Conservation (phyloP, 1,284 basidiomycete genomes). For the Apiotrichum sp. region DNA sequence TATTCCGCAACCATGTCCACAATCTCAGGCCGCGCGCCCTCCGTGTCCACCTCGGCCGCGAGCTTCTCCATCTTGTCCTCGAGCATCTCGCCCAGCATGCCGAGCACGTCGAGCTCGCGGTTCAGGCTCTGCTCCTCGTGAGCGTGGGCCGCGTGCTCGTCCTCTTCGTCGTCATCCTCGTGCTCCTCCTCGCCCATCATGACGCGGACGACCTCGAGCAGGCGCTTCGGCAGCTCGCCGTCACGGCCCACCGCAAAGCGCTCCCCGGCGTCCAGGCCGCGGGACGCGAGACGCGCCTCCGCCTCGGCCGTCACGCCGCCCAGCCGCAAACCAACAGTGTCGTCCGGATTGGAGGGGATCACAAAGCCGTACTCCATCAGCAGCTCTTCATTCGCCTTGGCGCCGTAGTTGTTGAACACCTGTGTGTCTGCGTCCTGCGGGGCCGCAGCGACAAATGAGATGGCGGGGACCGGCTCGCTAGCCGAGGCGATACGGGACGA, state of each 20-base stretch:
- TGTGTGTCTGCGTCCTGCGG: slow-evolving; percentile 52
- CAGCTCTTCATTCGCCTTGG: slow-evolving; percentile 69
- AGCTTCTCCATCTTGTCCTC: slow-evolving; percentile 55
- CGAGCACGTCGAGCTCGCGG: slow-evolving; percentile 52
- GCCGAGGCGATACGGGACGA: slow-evolving; percentile 49
- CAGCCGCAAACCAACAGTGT: slow-evolving; percentile 71
- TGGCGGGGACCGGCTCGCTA: slow-evolving; percentile 17
- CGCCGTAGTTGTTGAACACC: slow-evolving; percentile 69
- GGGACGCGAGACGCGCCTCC: slow-evolving; percentile 18
- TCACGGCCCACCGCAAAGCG: slow-evolving; percentile 61
- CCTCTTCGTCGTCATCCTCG: slow-evolving; percentile 50
- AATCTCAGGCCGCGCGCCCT: slow-evolving; percentile 27
- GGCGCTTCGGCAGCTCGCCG: slow-evolving; percentile 54
- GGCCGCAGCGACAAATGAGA: slow-evolving; percentile 33
- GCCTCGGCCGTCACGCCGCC: slow-evolving; percentile 39
- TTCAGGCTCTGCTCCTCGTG: slow-evolving; percentile 58
- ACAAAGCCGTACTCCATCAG: slow-evolving; percentile 84
- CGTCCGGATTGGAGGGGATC: slow-evolving; percentile 67
- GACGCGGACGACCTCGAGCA: slow-evolving; percentile 56
- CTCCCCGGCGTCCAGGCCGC: slow-evolving; percentile 36
- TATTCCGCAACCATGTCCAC: slow-evolving; percentile 30
- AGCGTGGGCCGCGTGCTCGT: slow-evolving; percentile 37
- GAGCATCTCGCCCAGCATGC: slow-evolving; percentile 60
- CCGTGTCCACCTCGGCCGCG: slow-evolving; percentile 36
- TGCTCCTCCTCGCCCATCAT: slow-evolving; percentile 15